These are phyloP conservation scores for Claviceps arundinis DNA, from an alignment of 2,329 filamentous ascomycete genomes.

Conservation along the genomic window DNA sequence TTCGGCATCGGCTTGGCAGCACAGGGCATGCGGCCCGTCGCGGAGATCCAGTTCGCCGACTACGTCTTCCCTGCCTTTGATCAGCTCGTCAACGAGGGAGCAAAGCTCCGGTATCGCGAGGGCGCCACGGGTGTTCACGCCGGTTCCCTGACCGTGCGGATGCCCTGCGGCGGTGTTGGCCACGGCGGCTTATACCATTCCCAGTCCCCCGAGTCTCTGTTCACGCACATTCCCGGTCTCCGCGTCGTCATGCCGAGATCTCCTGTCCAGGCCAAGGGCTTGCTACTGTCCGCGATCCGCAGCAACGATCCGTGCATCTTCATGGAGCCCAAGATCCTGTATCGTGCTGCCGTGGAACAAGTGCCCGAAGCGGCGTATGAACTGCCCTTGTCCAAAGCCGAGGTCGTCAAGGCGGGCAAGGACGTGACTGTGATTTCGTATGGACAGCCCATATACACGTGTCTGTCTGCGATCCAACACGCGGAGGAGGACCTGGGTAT, in stretches of 20 bases:
- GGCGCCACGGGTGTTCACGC: constrained; percentile 43
- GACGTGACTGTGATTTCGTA: constrained; percentile 80
- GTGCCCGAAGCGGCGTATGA: constrained; percentile 70
- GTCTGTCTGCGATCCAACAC: constrained; percentile 60
- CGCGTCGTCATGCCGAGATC: constrained; percentile 78
- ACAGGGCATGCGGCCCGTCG: constrained; percentile 83
- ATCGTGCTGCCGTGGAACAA: constrained; percentile 82
- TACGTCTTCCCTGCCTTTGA: constrained; percentile 91
- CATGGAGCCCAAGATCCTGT: constrained; percentile 88
- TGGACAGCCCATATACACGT: constrained; percentile 79
- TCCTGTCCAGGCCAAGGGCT: constrained; percentile 76
- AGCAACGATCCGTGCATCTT: constrained; percentile 81
- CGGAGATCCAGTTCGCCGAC: constrained; percentile 92
- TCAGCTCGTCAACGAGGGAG: constrained; percentile 85
- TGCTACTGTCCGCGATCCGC: constrained; percentile 64
- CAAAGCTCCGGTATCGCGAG: constrained; percentile 73
- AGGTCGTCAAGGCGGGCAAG: constrained; percentile 66
- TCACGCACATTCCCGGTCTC: constrained; percentile 76
- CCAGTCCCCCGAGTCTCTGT: constrained; percentile 78
- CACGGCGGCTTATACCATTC: constrained; percentile 83
- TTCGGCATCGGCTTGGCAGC: constrained; percentile 85
- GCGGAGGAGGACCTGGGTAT: constrained; percentile 63
- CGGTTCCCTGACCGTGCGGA: constrained; percentile 73
- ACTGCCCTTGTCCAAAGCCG: constrained; percentile 76
- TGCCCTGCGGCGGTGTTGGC: constrained; percentile 82